Percentiles rank a stretch among this genome's conserved stretches.
phyloP scores from a whole-genome alignment of 345 rosid species.

The Acer yangbiense region DNA sequence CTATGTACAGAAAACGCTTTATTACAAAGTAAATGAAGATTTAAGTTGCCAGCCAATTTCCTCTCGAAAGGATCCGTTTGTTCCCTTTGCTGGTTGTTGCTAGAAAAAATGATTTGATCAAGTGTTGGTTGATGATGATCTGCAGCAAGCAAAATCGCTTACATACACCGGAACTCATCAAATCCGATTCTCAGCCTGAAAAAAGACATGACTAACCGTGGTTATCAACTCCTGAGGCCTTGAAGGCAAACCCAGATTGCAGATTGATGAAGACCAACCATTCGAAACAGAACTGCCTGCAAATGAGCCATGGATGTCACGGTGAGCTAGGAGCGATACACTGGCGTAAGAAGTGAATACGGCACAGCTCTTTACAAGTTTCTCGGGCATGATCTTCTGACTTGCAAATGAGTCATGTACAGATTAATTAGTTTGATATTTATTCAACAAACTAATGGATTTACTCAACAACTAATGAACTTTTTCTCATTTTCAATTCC shows the following conservation, averaged over 20 bases:
- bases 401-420: slow-evolving; percentile 27
- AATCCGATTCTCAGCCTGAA: background rate
- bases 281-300: slow-evolving; percentile 7
- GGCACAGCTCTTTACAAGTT: slow-evolving; percentile 15
- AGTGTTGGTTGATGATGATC: slow-evolving; percentile 12
- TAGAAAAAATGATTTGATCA: slow-evolving; percentile 12
- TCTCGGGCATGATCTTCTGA: slow-evolving; percentile 21
- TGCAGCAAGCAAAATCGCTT: slow-evolving; percentile 35
- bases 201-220: background rate
- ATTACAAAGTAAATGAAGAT: slow-evolving; percentile 46
- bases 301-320: background rate
- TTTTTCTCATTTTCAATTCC: background rate
- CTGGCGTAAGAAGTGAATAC: background rate
- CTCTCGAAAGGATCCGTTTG: slow-evolving; percentile 35
- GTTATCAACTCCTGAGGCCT: slow-evolving; percentile 1
- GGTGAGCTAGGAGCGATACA: background rate
- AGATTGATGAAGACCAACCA: background rate
- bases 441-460: background rate
- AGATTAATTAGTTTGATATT: slow-evolving; percentile 3
- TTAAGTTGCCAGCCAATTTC: slow-evolving; percentile 34
- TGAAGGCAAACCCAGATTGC: background rate
- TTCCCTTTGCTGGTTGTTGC: slow-evolving; percentile 61
- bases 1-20: slow-evolving; percentile 75
- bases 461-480: no score
- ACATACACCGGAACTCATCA: background rate